Conservation (phyloP, 495 filamentous ascomycete genomes). For the Aspergillus leporis region DNA sequence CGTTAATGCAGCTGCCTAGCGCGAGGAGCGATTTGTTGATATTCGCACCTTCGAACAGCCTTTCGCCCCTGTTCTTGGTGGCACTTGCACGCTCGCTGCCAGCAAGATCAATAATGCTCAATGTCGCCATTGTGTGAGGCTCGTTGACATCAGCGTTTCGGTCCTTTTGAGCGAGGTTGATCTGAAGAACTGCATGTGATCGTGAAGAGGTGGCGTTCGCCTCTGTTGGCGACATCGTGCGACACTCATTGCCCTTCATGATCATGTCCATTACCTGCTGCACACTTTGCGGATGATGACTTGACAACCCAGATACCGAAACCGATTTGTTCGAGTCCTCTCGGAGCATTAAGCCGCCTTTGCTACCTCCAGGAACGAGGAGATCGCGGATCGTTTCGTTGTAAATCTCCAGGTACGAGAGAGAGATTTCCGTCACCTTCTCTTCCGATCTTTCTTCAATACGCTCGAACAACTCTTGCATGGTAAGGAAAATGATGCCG, state of each 20-base stretch:
- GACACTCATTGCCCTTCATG: constrained; percentile 86
- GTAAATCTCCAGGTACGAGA: constrained; percentile 98
- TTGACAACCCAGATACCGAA: constrained; percentile 87
- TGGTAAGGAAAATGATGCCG: constrained; percentile 97
- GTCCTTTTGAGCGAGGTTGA: constrained; percentile 92
- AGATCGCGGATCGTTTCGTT: constrained; percentile 98
- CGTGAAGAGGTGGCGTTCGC: constrained; percentile 97
- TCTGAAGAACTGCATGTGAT: constrained; percentile 97
- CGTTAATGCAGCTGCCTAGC: constrained; percentile 97
- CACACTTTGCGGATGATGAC: constrained; percentile 84
- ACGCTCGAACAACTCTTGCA: constrained; percentile 97
- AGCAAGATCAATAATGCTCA: constrained; percentile 97
- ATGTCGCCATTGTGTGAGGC: constrained; percentile 94
- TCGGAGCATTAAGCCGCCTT: constrained; percentile 85
- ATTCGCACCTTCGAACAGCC: constrained; percentile 91
- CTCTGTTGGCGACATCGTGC: constrained; percentile 95
- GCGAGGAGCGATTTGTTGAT: constrained; percentile 98
- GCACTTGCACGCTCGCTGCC: constrained; percentile 95
- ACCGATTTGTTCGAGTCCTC: constrained; percentile 95
- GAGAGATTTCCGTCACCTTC: constrained; percentile 84
- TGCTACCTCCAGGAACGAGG: constrained; percentile 81
- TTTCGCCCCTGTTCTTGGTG: constrained; percentile 93
- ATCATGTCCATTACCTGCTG: constrained; percentile 99
- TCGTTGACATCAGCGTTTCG: constrained; percentile 91
- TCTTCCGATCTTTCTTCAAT: constrained; percentile 83